These are phyloP conservation scores for Terfezia boudieri DNA, from an alignment of 495 filamentous ascomycete species.

Conservation along the genomic window DNA sequence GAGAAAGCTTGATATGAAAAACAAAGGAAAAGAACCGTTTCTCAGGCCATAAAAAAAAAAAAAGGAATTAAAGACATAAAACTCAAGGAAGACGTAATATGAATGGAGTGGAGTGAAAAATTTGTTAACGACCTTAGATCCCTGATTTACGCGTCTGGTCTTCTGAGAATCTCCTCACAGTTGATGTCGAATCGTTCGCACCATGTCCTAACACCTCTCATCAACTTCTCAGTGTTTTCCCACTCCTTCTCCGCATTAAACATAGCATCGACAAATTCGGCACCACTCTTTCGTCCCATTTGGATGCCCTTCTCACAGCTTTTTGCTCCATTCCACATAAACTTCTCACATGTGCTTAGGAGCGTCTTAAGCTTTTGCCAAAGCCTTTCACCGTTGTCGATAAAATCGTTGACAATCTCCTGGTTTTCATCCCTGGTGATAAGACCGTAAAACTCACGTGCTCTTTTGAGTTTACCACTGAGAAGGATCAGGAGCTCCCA, in stretches of 20 bases:
- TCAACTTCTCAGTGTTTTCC: constrained; percentile 82
- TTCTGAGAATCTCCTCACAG: constrained; percentile 71
- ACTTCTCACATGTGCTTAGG: constrained; percentile 73
- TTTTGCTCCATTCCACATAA: constrained; percentile 66
- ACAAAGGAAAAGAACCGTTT: constrained; percentile 15
- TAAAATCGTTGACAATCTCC: constrained; percentile 75
- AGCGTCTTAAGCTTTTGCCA: constrained; percentile 71
- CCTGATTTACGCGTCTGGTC: constrained; percentile 22
- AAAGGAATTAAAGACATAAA: constrained; percentile 13
- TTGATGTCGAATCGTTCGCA: constrained; percentile 90
- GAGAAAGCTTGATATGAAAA: constrained; percentile 10
- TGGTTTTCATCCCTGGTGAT: constrained; percentile 48
- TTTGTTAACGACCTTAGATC: background rate
- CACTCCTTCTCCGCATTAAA: constrained; percentile 85
- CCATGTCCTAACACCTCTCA: constrained; percentile 83
- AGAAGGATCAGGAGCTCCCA: constrained; percentile 91
- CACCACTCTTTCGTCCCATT: constrained; percentile 81
- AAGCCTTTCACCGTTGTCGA: constrained; percentile 72
- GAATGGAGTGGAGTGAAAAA: background rate
- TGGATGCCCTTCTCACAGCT: constrained; percentile 39
- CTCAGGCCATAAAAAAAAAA: constrained; percentile 7
- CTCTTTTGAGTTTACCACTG: constrained; percentile 85
- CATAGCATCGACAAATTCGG: constrained; percentile 91
- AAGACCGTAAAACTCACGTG: constrained; percentile 55
- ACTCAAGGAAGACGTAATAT: background rate